A percentile compares a stretch with the other conserved stretches of the same genome.
phyloP scores from a whole-genome alignment of 441 rosid species.

The Populus tomentosa region DNA sequence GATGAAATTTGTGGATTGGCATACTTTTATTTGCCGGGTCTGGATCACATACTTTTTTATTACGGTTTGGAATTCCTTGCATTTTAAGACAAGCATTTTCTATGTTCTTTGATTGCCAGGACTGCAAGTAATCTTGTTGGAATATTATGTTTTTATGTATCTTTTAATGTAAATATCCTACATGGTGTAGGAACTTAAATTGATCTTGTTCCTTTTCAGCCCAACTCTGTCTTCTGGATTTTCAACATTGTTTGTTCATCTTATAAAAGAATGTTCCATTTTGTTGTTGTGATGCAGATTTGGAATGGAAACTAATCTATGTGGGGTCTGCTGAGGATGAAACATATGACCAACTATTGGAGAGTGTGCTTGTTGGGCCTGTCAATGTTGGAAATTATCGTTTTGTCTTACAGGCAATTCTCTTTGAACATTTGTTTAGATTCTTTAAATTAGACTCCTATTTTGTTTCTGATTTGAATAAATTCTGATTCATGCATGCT shows the following conservation, averaged over 20 bases:
- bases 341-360: conserved; percentile 65
- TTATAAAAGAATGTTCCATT: neutral
- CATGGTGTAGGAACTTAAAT: neutral
- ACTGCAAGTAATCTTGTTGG: neutral
- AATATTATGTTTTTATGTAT: neutral
- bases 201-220: neutral
- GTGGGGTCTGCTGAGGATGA: conserved; percentile 87
- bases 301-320: conserved; percentile 78
- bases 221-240: neutral
- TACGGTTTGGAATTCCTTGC: neutral
- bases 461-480: neutral
- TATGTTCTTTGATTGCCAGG: neutral
- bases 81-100: neutral
- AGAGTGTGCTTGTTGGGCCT: conserved; percentile 79
- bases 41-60: neutral
- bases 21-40: neutral
- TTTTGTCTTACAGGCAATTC: conserved; percentile 44
- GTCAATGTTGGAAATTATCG: conserved; percentile 69
- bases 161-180: neutral
- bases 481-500: neutral
- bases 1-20: neutral
- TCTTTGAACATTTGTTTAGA: neutral
- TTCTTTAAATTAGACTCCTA: neutral
- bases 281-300: conserved; percentile 30
- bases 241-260: neutral